These are phyloP conservation scores for Leucoagaricus sp. DNA, from an alignment of 1,284 basidiomycete genomes.

Conservation along the genomic window DNA sequence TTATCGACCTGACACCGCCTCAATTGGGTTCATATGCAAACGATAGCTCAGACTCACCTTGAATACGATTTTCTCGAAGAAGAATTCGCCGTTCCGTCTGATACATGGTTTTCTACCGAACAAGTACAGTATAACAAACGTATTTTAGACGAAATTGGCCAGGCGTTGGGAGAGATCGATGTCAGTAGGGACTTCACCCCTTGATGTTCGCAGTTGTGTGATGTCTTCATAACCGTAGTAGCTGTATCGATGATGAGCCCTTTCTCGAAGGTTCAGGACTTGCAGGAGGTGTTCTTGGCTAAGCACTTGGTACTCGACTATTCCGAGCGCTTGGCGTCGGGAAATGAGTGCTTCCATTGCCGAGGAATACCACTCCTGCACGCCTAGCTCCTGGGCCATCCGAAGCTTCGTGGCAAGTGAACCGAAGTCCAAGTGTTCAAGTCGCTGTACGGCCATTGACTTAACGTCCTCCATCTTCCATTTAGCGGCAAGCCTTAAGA, in stretches of 20 bases:
- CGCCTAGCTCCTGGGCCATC: conserved; percentile 3
- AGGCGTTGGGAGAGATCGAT: neutral
- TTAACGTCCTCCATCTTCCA: conserved; percentile 1
- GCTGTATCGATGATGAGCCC: conserved; percentile 5
- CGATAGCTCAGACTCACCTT: neutral
- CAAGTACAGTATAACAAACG: too few relatives aligned
- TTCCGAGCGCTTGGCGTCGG: neutral
- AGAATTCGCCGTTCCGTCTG: conserved; percentile 6
- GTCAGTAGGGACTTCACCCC: neutral
- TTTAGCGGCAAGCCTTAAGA: neutral
- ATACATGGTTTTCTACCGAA: too few relatives aligned
- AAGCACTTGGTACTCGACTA: conserved; percentile 17
- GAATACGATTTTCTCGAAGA: conserved; percentile 10
- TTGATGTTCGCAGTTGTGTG: neutral
- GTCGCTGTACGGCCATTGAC: neutral
- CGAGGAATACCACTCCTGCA: conserved; percentile 1
- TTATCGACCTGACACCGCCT: neutral
- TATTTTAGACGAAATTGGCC: neutral
- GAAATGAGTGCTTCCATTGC: neutral
- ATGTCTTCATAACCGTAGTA: conserved; percentile 17
- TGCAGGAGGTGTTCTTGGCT: conserved; percentile 18
- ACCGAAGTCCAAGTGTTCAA: neutral
- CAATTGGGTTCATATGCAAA: neutral
- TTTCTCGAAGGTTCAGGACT: conserved; percentile 9
- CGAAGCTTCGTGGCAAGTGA: neutral